Percentiles rank a stretch among this genome's conserved stretches.
Evolutionary conservation across 164 flowering plant species (phyloP).

Genomic region (Liquidambar formosana): DNA sequence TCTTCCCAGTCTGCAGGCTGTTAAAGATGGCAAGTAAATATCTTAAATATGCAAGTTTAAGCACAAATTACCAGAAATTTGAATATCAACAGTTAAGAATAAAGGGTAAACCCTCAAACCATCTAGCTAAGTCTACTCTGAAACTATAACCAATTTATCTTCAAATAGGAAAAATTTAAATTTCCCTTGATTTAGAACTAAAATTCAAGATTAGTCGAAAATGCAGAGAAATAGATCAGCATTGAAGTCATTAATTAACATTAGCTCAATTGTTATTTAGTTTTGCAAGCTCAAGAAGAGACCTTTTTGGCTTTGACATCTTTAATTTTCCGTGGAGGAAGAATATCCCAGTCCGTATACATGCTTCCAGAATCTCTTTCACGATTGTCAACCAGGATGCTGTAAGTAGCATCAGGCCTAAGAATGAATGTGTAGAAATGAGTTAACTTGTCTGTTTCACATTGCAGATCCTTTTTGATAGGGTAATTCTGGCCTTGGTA

Average conservation of each 20-base stretch:
- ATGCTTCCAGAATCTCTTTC: slow-evolving; percentile 92
- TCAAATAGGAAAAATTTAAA: no score
- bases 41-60: background rate
- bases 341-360: slow-evolving; percentile 95
- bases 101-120: no score
- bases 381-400: slow-evolving; percentile 70
- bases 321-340: slow-evolving; percentile 84
- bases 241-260: background rate
- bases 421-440: slow-evolving; percentile 93
- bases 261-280: no score
- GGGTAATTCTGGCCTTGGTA: slow-evolving; percentile 92
- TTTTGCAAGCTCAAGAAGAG: background rate
- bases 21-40: background rate
- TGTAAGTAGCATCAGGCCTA: slow-evolving; percentile 86
- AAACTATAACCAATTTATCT: no score
- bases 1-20: slow-evolving; percentile 99
- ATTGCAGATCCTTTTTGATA: slow-evolving; percentile 76
- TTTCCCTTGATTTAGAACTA: no score
- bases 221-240: no score
- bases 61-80: no score
- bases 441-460: slow-evolving; percentile 93
- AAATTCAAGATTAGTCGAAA: no score
- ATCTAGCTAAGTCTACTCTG: no score
- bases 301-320: slow-evolving; percentile 81
- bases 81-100: no score